Evolutionary conservation across 371 early-diverging fungal genomes (phyloP).

Genomic region (Mucor plumbeus): DNA sequence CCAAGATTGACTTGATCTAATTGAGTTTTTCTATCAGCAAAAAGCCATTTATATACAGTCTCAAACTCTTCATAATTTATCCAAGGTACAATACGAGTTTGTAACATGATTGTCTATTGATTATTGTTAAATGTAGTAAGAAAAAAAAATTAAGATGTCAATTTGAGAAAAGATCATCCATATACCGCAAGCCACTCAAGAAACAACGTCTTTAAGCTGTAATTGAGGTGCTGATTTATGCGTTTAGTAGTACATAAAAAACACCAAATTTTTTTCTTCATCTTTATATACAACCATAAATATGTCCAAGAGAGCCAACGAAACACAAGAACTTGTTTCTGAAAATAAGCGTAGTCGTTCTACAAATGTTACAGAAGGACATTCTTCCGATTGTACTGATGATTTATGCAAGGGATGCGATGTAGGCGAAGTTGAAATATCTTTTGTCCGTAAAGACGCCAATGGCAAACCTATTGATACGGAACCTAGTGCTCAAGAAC

Average conservation of each 20-base stretch:
- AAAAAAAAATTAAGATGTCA: neutral
- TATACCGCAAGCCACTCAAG: conserved; percentile 1
- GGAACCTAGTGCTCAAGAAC: conserved; percentile 54
- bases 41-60: conserved; percentile 52
- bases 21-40: conserved; percentile 35
- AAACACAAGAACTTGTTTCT: conserved; percentile 13
- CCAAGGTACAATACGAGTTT: conserved; percentile 58
- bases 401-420: conserved; percentile 61
- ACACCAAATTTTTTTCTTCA: conserved; percentile 2
- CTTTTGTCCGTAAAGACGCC: conserved; percentile 51
- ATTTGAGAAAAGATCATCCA: neutral
- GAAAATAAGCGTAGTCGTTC: conserved; percentile 15
- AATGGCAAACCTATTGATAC: conserved; percentile 34
- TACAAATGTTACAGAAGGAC: conserved; percentile 32
- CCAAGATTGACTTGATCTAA: conserved; percentile 31
- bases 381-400: conserved; percentile 58
- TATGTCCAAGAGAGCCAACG: conserved; percentile 32
- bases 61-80: conserved; percentile 48
- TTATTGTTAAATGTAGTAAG: conserved; percentile 5
- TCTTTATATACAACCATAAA: neutral
- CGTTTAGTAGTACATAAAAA: neutral
- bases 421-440: conserved; percentile 64
- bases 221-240: neutral
- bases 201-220: neutral
- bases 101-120: conserved; percentile 16